These are phyloP conservation scores for Hanseniaspora vineae DNA, from an alignment of 805 yeast species.

Conservation along the genomic window DNA sequence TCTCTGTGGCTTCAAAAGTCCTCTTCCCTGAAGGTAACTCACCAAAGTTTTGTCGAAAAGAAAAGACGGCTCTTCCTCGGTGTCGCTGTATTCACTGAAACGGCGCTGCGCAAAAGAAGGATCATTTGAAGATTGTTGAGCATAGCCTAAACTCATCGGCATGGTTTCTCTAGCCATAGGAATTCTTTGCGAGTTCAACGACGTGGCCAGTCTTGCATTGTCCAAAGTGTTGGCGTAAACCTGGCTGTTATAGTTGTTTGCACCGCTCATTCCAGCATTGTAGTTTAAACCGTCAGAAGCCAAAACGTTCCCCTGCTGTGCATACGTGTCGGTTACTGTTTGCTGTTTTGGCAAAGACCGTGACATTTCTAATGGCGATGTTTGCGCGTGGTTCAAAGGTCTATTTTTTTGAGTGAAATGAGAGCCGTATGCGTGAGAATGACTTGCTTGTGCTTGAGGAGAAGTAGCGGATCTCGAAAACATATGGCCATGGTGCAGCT, in stretches of 20 bases:
- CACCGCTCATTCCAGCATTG: too few species aligned
- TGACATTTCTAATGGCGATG: background rate
- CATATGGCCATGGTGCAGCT: background rate
- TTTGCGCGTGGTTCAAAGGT: background rate
- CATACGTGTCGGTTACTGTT: background rate
- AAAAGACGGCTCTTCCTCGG: background rate
- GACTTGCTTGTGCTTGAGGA: too few species aligned
- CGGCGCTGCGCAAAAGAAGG: background rate
- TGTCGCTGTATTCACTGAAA: background rate
- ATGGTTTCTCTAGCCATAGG: background rate
- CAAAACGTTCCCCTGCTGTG: too few species aligned
- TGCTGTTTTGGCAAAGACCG: background rate
- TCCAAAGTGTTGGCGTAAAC: background rate
- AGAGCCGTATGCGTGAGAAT: background rate
- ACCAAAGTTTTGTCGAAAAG: slow-evolving; percentile 2
- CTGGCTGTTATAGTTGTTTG: background rate
- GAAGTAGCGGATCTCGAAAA: too few species aligned
- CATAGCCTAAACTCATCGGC: too few species aligned
- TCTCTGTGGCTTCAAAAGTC: slow-evolving; percentile 14
- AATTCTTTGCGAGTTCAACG: background rate
- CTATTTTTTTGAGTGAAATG: background rate
- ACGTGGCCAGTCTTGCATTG: background rate
- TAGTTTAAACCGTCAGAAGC: too few species aligned
- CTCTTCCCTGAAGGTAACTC: slow-evolving; percentile 17
- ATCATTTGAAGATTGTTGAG: background rate